These are phyloP conservation scores for Ganoderma lucidum DNA, from an alignment of 1,284 basidiomycete species.

Conservation along the genomic window DNA sequence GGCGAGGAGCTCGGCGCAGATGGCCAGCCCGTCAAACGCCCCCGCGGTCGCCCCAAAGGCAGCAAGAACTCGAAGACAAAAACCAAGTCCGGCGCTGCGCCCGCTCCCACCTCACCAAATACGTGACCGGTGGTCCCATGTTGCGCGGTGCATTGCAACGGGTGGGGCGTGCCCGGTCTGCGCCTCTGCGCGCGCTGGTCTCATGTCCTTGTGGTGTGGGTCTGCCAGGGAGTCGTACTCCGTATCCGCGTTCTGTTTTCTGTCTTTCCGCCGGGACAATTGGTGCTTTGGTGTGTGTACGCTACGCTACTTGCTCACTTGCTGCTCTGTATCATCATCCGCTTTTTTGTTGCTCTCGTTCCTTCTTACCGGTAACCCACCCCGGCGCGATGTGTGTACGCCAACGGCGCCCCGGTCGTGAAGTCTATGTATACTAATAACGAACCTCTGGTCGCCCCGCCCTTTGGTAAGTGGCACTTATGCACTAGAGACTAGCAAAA, in stretches of 20 bases:
- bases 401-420: too few species aligned
- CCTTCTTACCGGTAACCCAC: background rate
- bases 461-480: too few species aligned
- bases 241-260: background rate
- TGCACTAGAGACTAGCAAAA: too few species aligned
- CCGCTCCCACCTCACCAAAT: slow-evolving; percentile 12
- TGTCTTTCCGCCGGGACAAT: background rate
- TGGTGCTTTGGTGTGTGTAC: background rate
- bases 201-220: background rate
- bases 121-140: background rate
- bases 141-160: background rate
- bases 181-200: background rate
- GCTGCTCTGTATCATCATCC: background rate
- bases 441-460: too few species aligned
- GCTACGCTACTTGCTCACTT: background rate
- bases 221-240: background rate
- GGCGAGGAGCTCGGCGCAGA: slow-evolving; percentile 41
- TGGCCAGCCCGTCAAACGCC: slow-evolving; percentile 47
- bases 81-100: slow-evolving; percentile 21
- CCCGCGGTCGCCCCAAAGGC: slow-evolving; percentile 54
- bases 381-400: background rate
- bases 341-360: background rate
- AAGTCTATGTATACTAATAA: too few species aligned
- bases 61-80: slow-evolving; percentile 50
- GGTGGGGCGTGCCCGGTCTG: too few species aligned